phyloP scores from a whole-genome alignment of 148 eudicot genomes.

The Heliamphora exappendiculata region DNA sequence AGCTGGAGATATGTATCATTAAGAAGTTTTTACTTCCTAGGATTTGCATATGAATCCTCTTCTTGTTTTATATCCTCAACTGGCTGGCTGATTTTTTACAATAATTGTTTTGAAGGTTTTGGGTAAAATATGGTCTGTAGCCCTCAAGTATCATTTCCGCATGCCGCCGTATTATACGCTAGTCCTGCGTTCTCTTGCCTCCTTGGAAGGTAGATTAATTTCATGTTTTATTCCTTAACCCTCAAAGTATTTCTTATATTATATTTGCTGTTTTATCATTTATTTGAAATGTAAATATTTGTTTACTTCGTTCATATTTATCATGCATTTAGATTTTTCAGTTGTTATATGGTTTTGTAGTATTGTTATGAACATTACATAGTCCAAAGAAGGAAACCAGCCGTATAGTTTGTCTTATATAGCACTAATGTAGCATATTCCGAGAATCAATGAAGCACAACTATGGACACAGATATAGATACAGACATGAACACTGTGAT shows the following conservation, averaged over 20 bases:
- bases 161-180: slow-evolving; percentile 94
- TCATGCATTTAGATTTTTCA: background rate
- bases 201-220: slow-evolving; percentile 67
- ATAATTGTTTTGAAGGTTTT: slow-evolving; percentile 52
- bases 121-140: slow-evolving; percentile 83
- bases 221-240: background rate
- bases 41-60: background rate
- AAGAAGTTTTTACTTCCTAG: background rate
- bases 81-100: slow-evolving; percentile 8
- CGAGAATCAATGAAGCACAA: no score
- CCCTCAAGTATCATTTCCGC: slow-evolving; percentile 76
- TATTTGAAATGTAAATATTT: background rate
- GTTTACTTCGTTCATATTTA: background rate
- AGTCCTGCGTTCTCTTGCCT: slow-evolving; percentile 89
- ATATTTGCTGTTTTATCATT: background rate
- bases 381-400: background rate
- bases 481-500: no score
- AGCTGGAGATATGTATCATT: background rate
- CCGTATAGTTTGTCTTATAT: background rate
- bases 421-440: background rate
- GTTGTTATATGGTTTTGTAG: background rate
- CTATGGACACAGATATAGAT: no score
- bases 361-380: background rate
- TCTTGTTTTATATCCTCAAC: background rate
- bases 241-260: background rate